Base-by-base conservation (phyloP, 2,329 filamentous ascomycete species). In the Ascochyta clinopodiicola region DNA sequence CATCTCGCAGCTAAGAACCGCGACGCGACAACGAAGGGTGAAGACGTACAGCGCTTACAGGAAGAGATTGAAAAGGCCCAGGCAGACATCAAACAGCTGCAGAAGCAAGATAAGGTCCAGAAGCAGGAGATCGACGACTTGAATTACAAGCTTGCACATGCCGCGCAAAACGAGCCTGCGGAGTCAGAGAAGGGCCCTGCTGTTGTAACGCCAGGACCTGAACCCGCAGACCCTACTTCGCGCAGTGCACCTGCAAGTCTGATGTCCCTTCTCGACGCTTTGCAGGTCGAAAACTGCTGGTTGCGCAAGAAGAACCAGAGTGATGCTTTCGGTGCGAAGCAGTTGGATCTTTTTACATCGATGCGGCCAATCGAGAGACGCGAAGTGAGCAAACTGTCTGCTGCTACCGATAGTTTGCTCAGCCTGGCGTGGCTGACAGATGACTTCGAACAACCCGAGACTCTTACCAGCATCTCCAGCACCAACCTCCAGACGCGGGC, bases 1-100 rank as follows among this genome's bases (percentile, higher is more conserved):
- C 91, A 95, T 36, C 86, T 98, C 34, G 91, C 96, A 74, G 90
- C 91, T 27, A 70, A 71, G 57, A 64, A 67, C 42, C 62, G 65
- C 12, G 70, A 75, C 47, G 67, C 66, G 22, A 44, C 62, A 10
- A 59, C 59, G 32, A 73, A 70, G 55, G 63, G 62, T 17, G 61
- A 64, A 35, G 63, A 63, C 6, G 39, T 67, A 2, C 60, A 66
- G 31, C 57, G 57, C n/a, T 39, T 72, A 2, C 54, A 69, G 29
- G 45, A 40, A 15, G 69, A 70, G 44, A 54, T 69, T 15, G 43
- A 57, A 2, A 47, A 53, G 19, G 63, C 66, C 6, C 62, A 63
- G 13, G 45, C 58, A 21, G 67, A 73, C 44, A 61, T 68, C 24
- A 53, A 61, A 43, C 51, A 55, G 8, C 56, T 71, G 9, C 52